A percentile compares a stretch with the other conserved stretches of the same genome.
Evolutionary conservation across 1,284 basidiomycete genomes (phyloP).

Genomic region (Singerocomus inundabilis): DNA sequence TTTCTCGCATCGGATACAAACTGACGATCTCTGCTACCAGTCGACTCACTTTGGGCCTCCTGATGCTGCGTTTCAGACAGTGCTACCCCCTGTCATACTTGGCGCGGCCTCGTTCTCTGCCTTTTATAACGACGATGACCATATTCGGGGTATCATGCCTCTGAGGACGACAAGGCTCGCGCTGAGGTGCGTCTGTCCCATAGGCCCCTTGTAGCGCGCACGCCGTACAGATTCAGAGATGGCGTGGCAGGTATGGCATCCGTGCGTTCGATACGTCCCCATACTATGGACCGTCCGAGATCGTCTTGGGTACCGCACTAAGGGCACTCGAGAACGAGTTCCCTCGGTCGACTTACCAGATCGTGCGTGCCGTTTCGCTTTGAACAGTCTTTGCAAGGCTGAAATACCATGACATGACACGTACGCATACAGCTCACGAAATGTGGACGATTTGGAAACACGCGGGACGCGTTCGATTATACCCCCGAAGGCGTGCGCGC

Average conservation of each 20-base stretch:
- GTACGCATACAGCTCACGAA: conserved; percentile 77
- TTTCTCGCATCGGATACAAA: background rate
- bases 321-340: conserved; percentile 65
- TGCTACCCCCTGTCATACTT: conserved; percentile 60
- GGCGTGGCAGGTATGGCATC: conserved; percentile 72
- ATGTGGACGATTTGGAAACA: conserved; percentile 80
- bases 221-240: background rate
- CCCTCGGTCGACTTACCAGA: conserved; percentile 75
- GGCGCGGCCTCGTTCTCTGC: conserved; percentile 74
- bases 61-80: conserved; percentile 38
- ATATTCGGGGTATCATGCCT: conserved; percentile 59
- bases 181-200: conserved; percentile 53
- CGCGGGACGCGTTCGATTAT: conserved; percentile 73
- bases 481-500: conserved; percentile 65
- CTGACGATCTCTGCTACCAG: conserved; percentile 17
- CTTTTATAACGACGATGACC: conserved; percentile 68
- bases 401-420: too few species aligned
- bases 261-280: conserved; percentile 87
- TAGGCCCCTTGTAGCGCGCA: background rate
- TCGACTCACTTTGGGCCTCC: conserved; percentile 28
- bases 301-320: conserved; percentile 79
- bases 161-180: conserved; percentile 77
- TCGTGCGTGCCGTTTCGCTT: conserved; percentile 46
- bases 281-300: conserved; percentile 90
- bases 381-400: too few species aligned